phyloP scores from a whole-genome alignment of 179 eudicot genomes.

The Nepenthes alata region DNA sequence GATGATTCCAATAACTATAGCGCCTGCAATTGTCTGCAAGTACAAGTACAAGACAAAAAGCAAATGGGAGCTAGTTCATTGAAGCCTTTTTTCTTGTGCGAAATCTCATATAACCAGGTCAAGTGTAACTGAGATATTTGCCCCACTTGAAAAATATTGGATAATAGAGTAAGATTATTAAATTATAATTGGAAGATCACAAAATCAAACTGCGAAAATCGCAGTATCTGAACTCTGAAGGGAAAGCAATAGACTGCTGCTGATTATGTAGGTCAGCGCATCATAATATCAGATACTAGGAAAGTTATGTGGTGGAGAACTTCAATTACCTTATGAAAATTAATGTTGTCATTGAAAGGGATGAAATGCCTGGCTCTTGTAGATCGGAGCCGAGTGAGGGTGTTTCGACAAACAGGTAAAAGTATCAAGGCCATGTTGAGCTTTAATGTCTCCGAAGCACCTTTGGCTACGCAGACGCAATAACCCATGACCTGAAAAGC shows the following conservation, averaged over 20 bases:
- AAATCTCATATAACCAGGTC: background rate
- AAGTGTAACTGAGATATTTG: too few relatives aligned
- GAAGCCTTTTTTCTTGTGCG: background rate
- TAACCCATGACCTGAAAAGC: constrained; percentile 69
- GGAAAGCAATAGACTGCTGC: too few relatives aligned
- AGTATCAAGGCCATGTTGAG: constrained; percentile 75
- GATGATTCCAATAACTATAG: constrained; percentile 43
- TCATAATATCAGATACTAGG: too few relatives aligned
- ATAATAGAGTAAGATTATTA: too few relatives aligned
- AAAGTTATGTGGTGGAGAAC: too few relatives aligned
- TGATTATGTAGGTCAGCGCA: too few relatives aligned
- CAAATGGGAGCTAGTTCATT: background rate
- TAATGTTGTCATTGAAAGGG: constrained; percentile 67
- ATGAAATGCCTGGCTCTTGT: constrained; percentile 44
- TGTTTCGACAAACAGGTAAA: constrained; percentile 64
- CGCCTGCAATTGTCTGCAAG: constrained; percentile 53
- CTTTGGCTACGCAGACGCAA: constrained; percentile 66
- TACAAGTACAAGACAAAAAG: constrained; percentile 2
- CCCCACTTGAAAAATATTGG: too few relatives aligned
- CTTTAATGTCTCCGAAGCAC: constrained; percentile 74
- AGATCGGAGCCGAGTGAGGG: constrained; percentile 61
- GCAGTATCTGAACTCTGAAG: too few relatives aligned
- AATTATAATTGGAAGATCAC: background rate
- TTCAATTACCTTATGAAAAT: constrained; percentile 54
- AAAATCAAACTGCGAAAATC: too few relatives aligned